Evolutionary conservation across 257 asterid species (phyloP).

Genomic region (Eucommia ulmoides): DNA sequence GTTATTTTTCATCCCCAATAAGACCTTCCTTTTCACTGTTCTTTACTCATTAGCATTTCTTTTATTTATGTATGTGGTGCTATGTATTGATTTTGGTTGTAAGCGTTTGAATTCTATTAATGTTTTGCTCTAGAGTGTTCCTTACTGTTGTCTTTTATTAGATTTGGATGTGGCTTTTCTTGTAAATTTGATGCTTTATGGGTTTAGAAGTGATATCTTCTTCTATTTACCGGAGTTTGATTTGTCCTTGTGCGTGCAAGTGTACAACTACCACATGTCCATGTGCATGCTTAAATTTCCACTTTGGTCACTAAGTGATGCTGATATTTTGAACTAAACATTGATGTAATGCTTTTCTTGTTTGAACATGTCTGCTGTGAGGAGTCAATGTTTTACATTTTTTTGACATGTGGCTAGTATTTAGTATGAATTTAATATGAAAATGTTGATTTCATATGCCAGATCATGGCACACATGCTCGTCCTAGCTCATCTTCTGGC

Average conservation of each 20-base stretch:
- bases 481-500: conserved; percentile 73
- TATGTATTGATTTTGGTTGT: conserved; percentile 8
- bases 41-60: no score
- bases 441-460: conserved; percentile 6
- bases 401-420: no score
- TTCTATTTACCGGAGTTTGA: background rate
- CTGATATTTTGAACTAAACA: no score
- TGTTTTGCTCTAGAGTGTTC: background rate
- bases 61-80: conserved; percentile 4
- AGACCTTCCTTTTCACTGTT: no score
- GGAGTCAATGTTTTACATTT: no score
- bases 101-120: background rate
- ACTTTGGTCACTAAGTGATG: no score
- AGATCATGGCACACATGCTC: conserved; percentile 42
- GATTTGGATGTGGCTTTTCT: background rate
- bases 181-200: background rate
- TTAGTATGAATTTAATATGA: no score
- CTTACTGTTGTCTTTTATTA: background rate
- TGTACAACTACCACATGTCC: no score
- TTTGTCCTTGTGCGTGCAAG: no score
- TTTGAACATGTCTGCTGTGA: no score
- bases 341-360: no score
- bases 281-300: no score
- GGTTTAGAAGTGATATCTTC: background rate
- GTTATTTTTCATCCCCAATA: conserved; percentile 27